Percentiles rank a stretch among this genome's conserved stretches.
Evolutionary conservation across 1,284 basidiomycete species (phyloP).

Genomic region (Pyrrhoderma lamaoense): DNA sequence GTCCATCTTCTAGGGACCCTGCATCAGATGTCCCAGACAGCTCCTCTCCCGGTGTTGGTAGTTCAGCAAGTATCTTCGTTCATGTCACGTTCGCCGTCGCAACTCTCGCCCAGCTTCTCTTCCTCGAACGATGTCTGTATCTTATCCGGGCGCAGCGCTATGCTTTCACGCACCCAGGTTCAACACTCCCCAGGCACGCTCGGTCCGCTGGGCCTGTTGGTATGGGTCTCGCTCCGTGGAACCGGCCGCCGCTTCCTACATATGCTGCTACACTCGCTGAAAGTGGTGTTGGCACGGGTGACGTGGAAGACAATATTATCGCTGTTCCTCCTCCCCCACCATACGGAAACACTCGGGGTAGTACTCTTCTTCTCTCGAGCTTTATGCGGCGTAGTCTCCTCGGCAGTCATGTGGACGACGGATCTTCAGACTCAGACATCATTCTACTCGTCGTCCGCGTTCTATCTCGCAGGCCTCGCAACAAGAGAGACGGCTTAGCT

Average conservation of each 20-base stretch:
- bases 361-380: conserved; percentile 52
- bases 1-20: too few relatives aligned
- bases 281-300: conserved; percentile 62
- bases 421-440: background rate
- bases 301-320: conserved; percentile 62
- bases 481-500: conserved; percentile 30
- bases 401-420: conserved; percentile 28
- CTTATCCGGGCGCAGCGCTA: conserved; percentile 59
- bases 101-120: conserved; percentile 44
- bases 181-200: conserved; percentile 41
- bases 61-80: conserved; percentile 41
- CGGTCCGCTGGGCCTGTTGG: conserved; percentile 23
- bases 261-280: conserved; percentile 64
- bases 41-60: conserved; percentile 14
- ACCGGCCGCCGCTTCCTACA: conserved; percentile 59
- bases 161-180: conserved; percentile 47
- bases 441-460: too few relatives aligned
- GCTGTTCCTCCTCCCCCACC: conserved; percentile 62
- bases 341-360: conserved; percentile 64
- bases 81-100: conserved; percentile 51
- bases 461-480: conserved; percentile 19
- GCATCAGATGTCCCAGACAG: background rate
- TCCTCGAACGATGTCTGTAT: conserved; percentile 58
- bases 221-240: conserved; percentile 60
- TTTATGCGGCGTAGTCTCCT: conserved; percentile 40